These are phyloP conservation scores for Luffa acutangula DNA, from an alignment of 306 rosid genomes.

Conservation along the genomic window DNA sequence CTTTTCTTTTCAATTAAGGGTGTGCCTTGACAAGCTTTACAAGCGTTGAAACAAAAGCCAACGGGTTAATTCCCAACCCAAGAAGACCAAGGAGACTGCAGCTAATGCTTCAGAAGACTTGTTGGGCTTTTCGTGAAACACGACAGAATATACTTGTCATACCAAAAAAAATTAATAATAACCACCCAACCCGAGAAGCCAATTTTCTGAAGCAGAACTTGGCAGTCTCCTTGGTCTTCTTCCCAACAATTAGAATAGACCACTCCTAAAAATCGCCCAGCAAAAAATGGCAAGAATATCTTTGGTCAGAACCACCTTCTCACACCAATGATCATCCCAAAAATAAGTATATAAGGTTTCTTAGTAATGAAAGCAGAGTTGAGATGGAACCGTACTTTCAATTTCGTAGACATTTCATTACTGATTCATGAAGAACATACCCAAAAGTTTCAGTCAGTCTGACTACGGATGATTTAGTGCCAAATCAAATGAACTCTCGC, in stretches of 20 bases:
- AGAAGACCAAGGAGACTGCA: too few relatives aligned
- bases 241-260: background rate
- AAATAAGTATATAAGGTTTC: background rate
- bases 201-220: background rate
- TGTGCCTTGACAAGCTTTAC: background rate
- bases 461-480: background rate
- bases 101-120: too few relatives aligned
- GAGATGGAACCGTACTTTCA: background rate
- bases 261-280: background rate
- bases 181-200: background rate
- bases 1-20: background rate
- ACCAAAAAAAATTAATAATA: too few relatives aligned
- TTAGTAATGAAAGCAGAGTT: background rate
- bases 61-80: background rate
- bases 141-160: too few relatives aligned
- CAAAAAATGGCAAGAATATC: background rate
- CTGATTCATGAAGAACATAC: background rate
- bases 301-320: background rate
- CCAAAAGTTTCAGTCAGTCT: background rate
- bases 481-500: background rate
- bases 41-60: background rate
- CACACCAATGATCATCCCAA: background rate
- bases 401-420: background rate
- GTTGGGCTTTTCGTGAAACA: too few relatives aligned
- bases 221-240: background rate